Evolutionary conservation across 106 monocot genomes (phyloP).

Genomic region (Dendrobium catenatum): DNA sequence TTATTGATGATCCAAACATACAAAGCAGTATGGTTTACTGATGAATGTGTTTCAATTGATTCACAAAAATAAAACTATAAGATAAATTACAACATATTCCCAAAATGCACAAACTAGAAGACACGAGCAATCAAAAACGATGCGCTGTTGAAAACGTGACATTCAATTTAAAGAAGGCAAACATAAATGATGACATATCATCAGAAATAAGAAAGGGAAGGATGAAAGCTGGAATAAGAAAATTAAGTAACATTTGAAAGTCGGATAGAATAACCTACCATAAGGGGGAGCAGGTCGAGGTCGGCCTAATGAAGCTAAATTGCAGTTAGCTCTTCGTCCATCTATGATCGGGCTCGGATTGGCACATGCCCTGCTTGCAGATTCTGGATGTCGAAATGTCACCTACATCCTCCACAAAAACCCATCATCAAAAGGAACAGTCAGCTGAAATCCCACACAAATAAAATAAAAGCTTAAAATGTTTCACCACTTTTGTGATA

Average conservation of each 20-base stretch:
- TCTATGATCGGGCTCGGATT: conserved; percentile 69
- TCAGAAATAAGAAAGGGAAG: neutral
- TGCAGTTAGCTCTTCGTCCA: conserved; percentile 77
- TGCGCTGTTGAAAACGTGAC: no score
- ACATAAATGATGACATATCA: conserved; percentile 2
- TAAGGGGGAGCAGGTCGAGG: conserved; percentile 17
- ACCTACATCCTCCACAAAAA: conserved; percentile 57
- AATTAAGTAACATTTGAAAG: neutral
- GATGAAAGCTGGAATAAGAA: neutral
- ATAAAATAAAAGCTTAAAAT: neutral
- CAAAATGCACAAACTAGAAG: no score
- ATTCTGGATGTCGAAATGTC: conserved; percentile 70
- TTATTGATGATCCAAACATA: neutral
- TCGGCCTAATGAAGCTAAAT: conserved; percentile 70
- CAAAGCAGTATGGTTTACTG: neutral
- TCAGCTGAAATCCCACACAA: no score
- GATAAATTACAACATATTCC: no score
- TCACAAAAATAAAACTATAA: no score
- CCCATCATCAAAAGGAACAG: neutral
- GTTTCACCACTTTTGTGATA: neutral
- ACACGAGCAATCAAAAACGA: no score
- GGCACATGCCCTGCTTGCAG: conserved; percentile 57
- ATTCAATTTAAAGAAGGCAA: neutral
- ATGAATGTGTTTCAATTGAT: neutral
- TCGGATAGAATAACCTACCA: conserved; percentile 19